Base-by-base conservation (phyloP, 2,329 filamentous ascomycete species). In the Microsporum canis region DNA sequence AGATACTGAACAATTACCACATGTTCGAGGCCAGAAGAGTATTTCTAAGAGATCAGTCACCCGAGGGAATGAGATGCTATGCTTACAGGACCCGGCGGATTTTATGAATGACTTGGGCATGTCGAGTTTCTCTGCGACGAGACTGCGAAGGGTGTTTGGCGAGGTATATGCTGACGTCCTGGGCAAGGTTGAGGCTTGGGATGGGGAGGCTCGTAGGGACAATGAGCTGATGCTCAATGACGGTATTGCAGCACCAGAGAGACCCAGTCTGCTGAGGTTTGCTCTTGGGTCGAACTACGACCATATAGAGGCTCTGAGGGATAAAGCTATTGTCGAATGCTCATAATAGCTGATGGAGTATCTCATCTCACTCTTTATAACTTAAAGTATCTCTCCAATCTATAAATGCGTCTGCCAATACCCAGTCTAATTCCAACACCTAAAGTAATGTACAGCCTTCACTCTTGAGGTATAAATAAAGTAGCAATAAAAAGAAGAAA, bases 41-140 rank as follows among this genome's bases (percentile, higher is more conserved):
- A 74, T 78, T 29, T 69, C 72, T 10, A 71, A 67, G 38, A 65
- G 67, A 27, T 73, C 73, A 62, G 67, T 66, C 43, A 66, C 75
- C 69, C 64, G 72, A 61, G 17, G 62, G 63, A 14, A 67, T 3
- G 65, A 75, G 60, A 71, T 81, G 57, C 73, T 85, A 57, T 80
- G 75, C 62, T 72, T 86, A 12, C 82, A 84, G 69, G 83, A 86
- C 65, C 84, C 84, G 0, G 80, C 81, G 5, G 77, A 84, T 66
- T 75, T 77, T 23, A 75, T 75, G 66, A 84, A 84, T 67, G 80
- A 86, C 66, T 74, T 85, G 0, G 83, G 83, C 38, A 71, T 72
- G 49, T 76, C 76, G 59, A 76, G 72, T 51, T 71, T 75, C 60
- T 75, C 75, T 12, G 80, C 82, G 63, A 76, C 76, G 62, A 78